Base-by-base conservation (phyloP, 2,329 filamentous ascomycete genomes). In the Leptographium lundbergii region DNA sequence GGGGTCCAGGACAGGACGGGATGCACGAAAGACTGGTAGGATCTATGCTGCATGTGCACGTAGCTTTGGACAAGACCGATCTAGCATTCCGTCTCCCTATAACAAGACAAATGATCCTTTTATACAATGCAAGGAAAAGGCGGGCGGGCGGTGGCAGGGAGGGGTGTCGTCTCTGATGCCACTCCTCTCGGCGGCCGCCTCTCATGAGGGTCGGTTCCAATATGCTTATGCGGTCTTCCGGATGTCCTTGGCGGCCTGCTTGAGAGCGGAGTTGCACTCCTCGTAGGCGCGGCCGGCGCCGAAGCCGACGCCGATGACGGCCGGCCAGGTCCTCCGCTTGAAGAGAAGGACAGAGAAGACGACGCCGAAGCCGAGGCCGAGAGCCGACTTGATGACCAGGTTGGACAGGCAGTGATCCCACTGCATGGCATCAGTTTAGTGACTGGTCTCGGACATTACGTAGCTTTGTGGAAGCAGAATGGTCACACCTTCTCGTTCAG, bases 321-420 rank as follows among this genome's bases (percentile, higher is more conserved):
- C 94, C 60, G 94, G 94, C 90, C 92, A 99, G 65, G 94, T 89
- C 77, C 94, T 87, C 75, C 95, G 88, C 82, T 95, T 96, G 84
- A 99, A 99, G 59, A 99, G 77, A 61, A 99, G 87, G 62, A 99
- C 91, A 62, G 94, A 97, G 81, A 99, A 97, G 76, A 99, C 89
- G 73, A 99, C 87, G 72, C 94, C 94, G 77, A 99, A 99, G 67
- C 88, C 90, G 72, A 97, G 88, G 70, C 94, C 94, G 74, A 99
- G 87, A 59, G 89, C 87, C 65, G 92, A 97, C 75, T 95, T 91
- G 80, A 99, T 95, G 72, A 99, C 84, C 74, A 96, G 84, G 71
- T 95, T 96, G 67, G 94, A 97, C 67, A 99, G 86, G 76, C 94
- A 96, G 77, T 89, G 92, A 74, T 99, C 94, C 94, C 94, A 99